Evolutionary conservation across 1,139 yeast species (phyloP).

Genomic region (Saccharomyces hybrid): DNA sequence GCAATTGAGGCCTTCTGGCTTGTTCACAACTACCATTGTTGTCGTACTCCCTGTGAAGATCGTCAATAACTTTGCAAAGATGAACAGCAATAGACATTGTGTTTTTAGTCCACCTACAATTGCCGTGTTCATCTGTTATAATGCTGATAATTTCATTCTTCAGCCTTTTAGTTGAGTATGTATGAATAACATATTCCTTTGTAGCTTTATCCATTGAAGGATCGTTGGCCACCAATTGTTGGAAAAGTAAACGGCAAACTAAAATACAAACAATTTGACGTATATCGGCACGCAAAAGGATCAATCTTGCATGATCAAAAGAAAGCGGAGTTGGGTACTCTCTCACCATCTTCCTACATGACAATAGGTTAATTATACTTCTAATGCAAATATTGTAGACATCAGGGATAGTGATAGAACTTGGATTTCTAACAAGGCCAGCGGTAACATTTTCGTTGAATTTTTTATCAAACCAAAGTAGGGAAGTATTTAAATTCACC

Average conservation of each 20-base stretch:
- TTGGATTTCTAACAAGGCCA: slow-evolving; percentile 13
- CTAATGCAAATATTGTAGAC: slow-evolving; percentile 25
- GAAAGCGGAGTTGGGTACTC: slow-evolving; percentile 81
- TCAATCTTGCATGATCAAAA: slow-evolving; percentile 79
- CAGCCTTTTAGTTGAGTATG: slow-evolving; percentile 30
- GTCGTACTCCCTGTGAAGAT: slow-evolving; percentile 20
- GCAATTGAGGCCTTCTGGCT: slow-evolving; percentile 8
- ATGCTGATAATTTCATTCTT: slow-evolving; percentile 65
- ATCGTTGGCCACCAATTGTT: slow-evolving; percentile 51
- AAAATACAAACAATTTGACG: slow-evolving; percentile 78
- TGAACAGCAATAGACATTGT: slow-evolving; percentile 67
- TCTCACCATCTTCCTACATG: slow-evolving; percentile 73
- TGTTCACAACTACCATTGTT: neutral
- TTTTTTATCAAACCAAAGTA: slow-evolving; percentile 59
- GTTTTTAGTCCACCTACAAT: slow-evolving; percentile 84
- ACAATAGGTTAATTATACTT: slow-evolving; percentile 45
- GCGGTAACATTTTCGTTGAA: slow-evolving; percentile 19
- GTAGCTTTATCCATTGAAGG: slow-evolving; percentile 23
- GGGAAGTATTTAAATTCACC: slow-evolving; percentile 56
- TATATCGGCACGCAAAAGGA: slow-evolving; percentile 73
- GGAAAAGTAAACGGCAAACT: slow-evolving; percentile 63
- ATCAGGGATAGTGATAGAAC: slow-evolving; percentile 19
- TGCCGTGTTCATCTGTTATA: slow-evolving; percentile 78
- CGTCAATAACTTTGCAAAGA: slow-evolving; percentile 41
- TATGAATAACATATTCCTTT: slow-evolving; percentile 24